Evolutionary conservation across 2,329 filamentous ascomycete genomes (phyloP), one percentile per base, ranked within the genome.

Genomic region (Neofusicoccum umdonicola): DNA sequence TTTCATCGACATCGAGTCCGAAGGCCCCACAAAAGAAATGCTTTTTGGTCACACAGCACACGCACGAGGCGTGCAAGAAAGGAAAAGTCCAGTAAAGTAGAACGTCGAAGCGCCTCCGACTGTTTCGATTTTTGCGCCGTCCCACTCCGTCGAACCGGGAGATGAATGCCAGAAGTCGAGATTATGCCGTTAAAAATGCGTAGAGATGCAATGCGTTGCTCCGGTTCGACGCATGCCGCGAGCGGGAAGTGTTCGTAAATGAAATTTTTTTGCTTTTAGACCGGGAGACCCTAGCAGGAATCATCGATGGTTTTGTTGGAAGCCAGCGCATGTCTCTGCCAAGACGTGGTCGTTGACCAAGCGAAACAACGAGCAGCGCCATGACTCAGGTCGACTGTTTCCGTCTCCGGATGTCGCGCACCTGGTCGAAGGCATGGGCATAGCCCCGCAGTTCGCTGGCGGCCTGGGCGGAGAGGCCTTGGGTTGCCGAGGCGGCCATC

Each of bases 351-450:
- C 47, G 22, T 51, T 34, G 47, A 34, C 13, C 47, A 15, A n/a
- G 27, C 13, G 44, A 61, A 37, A 61, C 44, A 41, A 34, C 45
- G 4, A 27, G 27, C 45, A 13, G 51, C 41, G 17, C 15, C 22
- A n/a, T 19, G 27, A 19, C 54, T 35, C 22, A 64, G 31, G 62
- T 34, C 31, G 62, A 64, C 62, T 56, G 50, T 48, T 64, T 64
- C 71, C 79, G 72, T 70, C 80, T 77, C 73, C 80, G 80, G 63
- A 76, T 71, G 84, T 80, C 87, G 78, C 91, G 85, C 65, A 90
- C 88, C 69, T 93, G 90, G 78, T 97, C 93, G 75, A 97, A 97
- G 2, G 90, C 92, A 74, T 90, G 91, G 69, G 91, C 91, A 78
- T 97, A 97, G 69, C 90, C 89, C 74, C 89, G 88, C 41, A 97